phyloP scores from a whole-genome alignment of 2,329 filamentous ascomycete genomes.

The Aspergillus pseudotamarii region DNA sequence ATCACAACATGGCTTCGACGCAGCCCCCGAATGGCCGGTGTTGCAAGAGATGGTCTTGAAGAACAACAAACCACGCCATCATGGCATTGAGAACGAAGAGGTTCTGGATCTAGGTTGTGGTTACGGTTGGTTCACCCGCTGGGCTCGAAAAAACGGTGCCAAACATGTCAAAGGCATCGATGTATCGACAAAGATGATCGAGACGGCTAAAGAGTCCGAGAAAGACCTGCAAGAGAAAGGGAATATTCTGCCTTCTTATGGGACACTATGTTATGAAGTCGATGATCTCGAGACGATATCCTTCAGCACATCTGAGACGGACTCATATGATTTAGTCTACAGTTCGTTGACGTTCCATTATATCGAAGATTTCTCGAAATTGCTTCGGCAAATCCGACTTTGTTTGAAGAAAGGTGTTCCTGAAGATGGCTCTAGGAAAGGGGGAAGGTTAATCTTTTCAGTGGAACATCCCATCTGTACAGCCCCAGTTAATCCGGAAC shows the following conservation, averaged over 20 bases:
- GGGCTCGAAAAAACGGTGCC: slow-evolving; percentile 44
- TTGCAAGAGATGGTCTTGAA: slow-evolving; percentile 45
- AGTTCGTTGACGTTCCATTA: slow-evolving; percentile 50
- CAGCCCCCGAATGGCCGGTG: slow-evolving; percentile 50
- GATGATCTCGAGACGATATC: slow-evolving; percentile 5
- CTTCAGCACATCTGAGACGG: slow-evolving; percentile 7
- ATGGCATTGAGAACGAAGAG: slow-evolving; percentile 17
- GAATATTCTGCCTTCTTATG: background rate
- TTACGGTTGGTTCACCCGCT: slow-evolving; percentile 52
- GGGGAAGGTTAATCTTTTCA: slow-evolving; percentile 36
- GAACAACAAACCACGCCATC: slow-evolving; percentile 13
- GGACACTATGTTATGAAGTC: background rate
- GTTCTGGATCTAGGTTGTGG: slow-evolving; percentile 53
- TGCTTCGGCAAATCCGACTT: slow-evolving; percentile 26
- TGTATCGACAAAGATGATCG: slow-evolving; percentile 50
- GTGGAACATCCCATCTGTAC: slow-evolving; percentile 46
- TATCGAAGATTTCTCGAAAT: slow-evolving; percentile 34
- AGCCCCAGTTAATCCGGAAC: slow-evolving; percentile 47
- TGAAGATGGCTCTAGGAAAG: background rate
- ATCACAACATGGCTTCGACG: slow-evolving; percentile 43
- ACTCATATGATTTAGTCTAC: slow-evolving; percentile 43
- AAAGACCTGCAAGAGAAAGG: background rate
- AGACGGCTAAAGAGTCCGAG: slow-evolving; percentile 32
- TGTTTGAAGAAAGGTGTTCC: background rate
- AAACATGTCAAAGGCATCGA: slow-evolving; percentile 43